Percentiles rank a stretch among this genome's conserved stretches.
Conservation (phyloP, 2,329 filamentous ascomycete species). For the Didymellaceae sp. region DNA sequence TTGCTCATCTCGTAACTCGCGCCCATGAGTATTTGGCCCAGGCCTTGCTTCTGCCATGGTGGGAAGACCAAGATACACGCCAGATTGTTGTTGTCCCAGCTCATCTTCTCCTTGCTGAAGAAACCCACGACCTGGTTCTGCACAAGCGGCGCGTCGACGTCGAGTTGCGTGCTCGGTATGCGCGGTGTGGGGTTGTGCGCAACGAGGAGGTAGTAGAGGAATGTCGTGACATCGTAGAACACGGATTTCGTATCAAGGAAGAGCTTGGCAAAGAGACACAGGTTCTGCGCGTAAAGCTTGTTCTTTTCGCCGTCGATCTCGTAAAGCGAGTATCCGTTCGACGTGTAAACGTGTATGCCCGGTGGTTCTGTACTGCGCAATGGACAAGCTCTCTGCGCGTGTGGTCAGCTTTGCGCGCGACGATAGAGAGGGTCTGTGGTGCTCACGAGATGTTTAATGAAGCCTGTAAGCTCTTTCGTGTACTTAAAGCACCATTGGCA, state of each 20-base stretch:
- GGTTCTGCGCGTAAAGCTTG: slow-evolving; percentile 89
- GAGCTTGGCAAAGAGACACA: slow-evolving; percentile 94
- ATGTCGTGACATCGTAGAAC: slow-evolving; percentile 94
- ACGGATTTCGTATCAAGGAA: slow-evolving; percentile 98
- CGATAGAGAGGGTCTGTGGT: not conserved
- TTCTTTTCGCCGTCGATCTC: slow-evolving; percentile 90
- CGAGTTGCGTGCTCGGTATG: slow-evolving; percentile 44
- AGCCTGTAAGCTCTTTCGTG: slow-evolving; percentile 62
- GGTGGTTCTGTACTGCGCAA: slow-evolving; percentile 59
- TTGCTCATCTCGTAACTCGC: slow-evolving; percentile 91
- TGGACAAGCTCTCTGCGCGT: slow-evolving; percentile 52
- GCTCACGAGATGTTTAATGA: slow-evolving; percentile 52
- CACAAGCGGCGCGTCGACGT: slow-evolving; percentile 2
- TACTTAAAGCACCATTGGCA: slow-evolving; percentile 97
- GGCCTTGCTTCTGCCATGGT: slow-evolving; percentile 89
- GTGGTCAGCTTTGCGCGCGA: slow-evolving; percentile 4
- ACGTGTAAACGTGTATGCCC: slow-evolving; percentile 77
- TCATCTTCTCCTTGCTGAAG: slow-evolving; percentile 98
- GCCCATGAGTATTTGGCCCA: slow-evolving; percentile 89
- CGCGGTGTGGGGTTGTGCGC: slow-evolving; percentile 63
- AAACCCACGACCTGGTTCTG: slow-evolving; percentile 79
- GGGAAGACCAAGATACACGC: slow-evolving; percentile 96
- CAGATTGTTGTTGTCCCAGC: slow-evolving; percentile 97
- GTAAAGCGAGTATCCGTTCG: slow-evolving; percentile 84
- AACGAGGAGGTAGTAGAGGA: slow-evolving; percentile 92